phyloP scores from a whole-genome alignment of 129 eudicot genomes.

The Arctium lappa region DNA sequence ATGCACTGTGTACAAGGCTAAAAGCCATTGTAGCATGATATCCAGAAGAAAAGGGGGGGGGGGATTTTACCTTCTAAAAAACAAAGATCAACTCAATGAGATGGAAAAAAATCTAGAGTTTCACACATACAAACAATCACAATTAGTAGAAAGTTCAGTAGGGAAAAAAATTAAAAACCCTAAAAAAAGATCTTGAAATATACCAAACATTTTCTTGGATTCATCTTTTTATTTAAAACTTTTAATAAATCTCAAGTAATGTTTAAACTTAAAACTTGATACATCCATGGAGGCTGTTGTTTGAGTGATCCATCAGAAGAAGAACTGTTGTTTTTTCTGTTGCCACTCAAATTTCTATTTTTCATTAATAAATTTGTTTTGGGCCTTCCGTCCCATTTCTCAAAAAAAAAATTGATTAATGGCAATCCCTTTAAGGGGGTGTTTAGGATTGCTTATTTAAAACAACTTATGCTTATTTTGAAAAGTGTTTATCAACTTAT shows the following conservation, averaged over 20 bases:
- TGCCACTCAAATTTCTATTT: slow-evolving; percentile 12
- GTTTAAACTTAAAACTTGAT: slow-evolving; percentile 74
- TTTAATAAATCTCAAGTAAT: slow-evolving; percentile 41
- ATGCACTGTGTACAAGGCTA: slow-evolving; percentile 14
- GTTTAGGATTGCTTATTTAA: too few relatives aligned
- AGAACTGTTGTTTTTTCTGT: slow-evolving; percentile 30
- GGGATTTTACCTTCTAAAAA: slow-evolving; percentile 24
- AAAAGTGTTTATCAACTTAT: too few relatives aligned
- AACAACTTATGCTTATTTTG: too few relatives aligned
- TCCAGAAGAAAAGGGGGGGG: background rate
- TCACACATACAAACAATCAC: slow-evolving; percentile 32
- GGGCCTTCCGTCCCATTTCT: too few relatives aligned
- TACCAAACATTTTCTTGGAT: slow-evolving; percentile 26
- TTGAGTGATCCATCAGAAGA: slow-evolving; percentile 44
- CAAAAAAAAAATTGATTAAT: too few relatives aligned
- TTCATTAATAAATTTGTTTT: too few relatives aligned
- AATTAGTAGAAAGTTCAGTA: slow-evolving; percentile 20
- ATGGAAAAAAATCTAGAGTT: slow-evolving; percentile 24
- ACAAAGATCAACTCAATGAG: slow-evolving; percentile 30
- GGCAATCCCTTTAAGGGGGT: too few relatives aligned
- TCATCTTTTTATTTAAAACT: background rate
- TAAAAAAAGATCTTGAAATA: slow-evolving; percentile 33
- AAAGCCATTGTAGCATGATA: background rate
- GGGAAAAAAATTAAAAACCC: slow-evolving; percentile 10
- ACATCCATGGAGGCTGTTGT: slow-evolving; percentile 69